Evolutionary conservation across 208 protist species (phyloP).

Genomic region (Phytomonas sp.): DNA sequence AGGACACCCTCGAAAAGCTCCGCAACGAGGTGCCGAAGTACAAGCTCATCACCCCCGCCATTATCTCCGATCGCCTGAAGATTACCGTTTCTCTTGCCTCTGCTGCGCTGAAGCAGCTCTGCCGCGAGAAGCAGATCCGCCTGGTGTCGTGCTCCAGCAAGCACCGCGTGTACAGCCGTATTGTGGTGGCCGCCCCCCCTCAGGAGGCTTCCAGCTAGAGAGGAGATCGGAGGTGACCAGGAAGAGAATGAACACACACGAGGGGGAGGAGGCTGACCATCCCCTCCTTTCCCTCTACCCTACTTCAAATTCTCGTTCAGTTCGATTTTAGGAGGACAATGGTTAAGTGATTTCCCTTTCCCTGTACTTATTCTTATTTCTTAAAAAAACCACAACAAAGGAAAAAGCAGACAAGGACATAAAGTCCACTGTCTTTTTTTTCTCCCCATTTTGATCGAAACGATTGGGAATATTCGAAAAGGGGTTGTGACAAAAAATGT

Average conservation of each 20-base stretch:
- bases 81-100: constrained; percentile 79
- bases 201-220: constrained; percentile 13
- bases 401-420: background rate
- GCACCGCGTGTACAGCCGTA: constrained; percentile 73
- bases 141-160: constrained; percentile 76
- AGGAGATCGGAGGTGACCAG: background rate
- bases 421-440: background rate
- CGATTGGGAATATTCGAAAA: background rate
- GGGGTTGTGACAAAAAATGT: background rate
- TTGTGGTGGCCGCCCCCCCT: constrained; percentile 25
- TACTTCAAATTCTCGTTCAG: background rate
- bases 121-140: constrained; percentile 72
- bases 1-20: constrained; percentile 79
- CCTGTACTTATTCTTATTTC: constrained; percentile 8
- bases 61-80: constrained; percentile 87
- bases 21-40: constrained; percentile 87
- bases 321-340: background rate
- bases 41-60: constrained; percentile 87
- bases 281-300: background rate
- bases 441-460: background rate
- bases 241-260: background rate
- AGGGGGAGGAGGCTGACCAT: background rate
- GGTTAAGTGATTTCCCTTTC: constrained; percentile 8
- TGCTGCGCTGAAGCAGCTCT: constrained; percentile 81
- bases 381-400: constrained; percentile 1